These are phyloP conservation scores for Penicillium waksmanii DNA, from an alignment of 495 filamentous ascomycete genomes.

Conservation along the genomic window DNA sequence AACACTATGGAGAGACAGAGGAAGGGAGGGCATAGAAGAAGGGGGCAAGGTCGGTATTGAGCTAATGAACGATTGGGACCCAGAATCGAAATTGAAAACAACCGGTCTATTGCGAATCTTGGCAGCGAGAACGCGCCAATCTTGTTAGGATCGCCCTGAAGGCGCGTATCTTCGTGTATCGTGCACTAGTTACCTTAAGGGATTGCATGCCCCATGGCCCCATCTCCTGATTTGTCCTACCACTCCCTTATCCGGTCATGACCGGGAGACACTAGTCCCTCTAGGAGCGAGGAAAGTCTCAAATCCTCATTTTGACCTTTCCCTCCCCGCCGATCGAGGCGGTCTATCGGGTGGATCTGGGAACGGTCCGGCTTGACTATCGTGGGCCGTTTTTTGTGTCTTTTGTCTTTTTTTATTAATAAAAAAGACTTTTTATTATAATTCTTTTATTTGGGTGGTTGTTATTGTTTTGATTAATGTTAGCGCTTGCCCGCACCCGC, in stretches of 20 bases:
- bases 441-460: conserved; percentile 2
- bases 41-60: conserved; percentile 8
- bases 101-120: conserved; percentile 20
- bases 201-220: conserved; percentile 2
- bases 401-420: conserved; percentile 5
- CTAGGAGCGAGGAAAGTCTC: background rate
- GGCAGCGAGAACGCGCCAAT: conserved; percentile 22
- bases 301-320: background rate
- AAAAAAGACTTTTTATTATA: background rate
- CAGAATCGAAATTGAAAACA: conserved; percentile 2
- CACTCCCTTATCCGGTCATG: background rate
- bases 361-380: conserved; percentile 31
- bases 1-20: conserved; percentile 17
- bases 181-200: conserved; percentile 10
- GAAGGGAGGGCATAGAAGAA: conserved; percentile 1
- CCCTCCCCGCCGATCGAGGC: conserved; percentile 30
- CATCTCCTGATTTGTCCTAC: background rate
- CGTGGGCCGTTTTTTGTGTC: conserved; percentile 20
- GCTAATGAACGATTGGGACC: background rate
- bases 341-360: conserved; percentile 30
- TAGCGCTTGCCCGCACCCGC: background rate
- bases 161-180: conserved; percentile 18
- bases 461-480: background rate
- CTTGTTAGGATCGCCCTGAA: conserved; percentile 17
- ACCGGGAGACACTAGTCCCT: conserved; percentile 3